These are phyloP conservation scores for Sporothrix luriei DNA, from an alignment of 2,329 filamentous ascomycete species.

Conservation along the genomic window DNA sequence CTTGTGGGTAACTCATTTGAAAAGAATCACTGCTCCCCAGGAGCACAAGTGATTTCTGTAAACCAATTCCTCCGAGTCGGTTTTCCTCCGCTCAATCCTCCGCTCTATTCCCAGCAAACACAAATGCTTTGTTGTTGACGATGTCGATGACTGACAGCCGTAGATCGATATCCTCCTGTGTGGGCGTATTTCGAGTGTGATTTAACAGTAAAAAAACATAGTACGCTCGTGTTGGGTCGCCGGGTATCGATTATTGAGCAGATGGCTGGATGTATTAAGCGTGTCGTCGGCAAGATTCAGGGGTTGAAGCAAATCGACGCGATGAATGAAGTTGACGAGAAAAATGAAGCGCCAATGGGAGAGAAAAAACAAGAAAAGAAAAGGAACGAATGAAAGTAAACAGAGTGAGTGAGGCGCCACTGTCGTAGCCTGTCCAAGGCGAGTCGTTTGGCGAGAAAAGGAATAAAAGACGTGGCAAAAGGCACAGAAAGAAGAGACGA, in stretches of 20 bases:
- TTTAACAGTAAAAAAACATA: background rate
- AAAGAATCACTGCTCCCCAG: slow-evolving; percentile 37
- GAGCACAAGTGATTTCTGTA: slow-evolving; percentile 24
- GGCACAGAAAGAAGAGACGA: slow-evolving; percentile 21
- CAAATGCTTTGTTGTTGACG: background rate
- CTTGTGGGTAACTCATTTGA: slow-evolving; percentile 60
- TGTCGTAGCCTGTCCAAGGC: background rate
- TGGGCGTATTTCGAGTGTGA: background rate
- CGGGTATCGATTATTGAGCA: slow-evolving; percentile 20
- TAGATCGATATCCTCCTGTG: background rate
- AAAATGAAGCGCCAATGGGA: background rate
- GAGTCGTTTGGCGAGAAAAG: slow-evolving; percentile 14
- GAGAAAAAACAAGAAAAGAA: background rate
- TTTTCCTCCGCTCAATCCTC: slow-evolving; percentile 33
- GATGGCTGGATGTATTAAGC: slow-evolving; percentile 3
- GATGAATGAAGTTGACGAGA: background rate
- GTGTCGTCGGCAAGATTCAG: slow-evolving; percentile 1
- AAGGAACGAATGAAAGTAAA: background rate
- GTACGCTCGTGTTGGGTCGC: slow-evolving; percentile 1
- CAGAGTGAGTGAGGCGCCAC: slow-evolving; percentile 16
- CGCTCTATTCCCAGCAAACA: background rate
- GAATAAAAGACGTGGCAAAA: slow-evolving; percentile 23
- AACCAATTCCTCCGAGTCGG: slow-evolving; percentile 27
- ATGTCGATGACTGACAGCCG: background rate
- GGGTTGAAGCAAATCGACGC: background rate